Conservation (phyloP, 2,329 filamentous ascomycete species). For the Pleoardoris graminearum region DNA sequence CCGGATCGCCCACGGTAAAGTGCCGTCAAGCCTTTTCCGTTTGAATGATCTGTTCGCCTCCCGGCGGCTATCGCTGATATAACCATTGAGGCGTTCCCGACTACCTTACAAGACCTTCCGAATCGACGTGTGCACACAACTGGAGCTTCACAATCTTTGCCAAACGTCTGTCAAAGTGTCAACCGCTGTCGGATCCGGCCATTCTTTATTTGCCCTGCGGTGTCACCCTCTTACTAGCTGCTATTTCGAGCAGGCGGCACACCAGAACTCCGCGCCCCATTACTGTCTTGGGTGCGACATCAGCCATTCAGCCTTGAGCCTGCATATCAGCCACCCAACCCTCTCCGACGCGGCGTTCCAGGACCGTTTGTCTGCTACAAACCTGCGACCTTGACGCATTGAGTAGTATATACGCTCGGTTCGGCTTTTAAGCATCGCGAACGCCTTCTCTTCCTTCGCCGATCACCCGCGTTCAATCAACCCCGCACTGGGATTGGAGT, state of each 20-base stretch:
- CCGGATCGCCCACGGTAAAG: constrained; percentile 46
- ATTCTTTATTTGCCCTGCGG: constrained; percentile 35
- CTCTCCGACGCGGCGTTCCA: constrained; percentile 26
- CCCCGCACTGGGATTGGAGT: constrained; percentile 36
- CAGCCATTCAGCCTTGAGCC: constrained; percentile 41
- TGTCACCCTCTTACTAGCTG: constrained; percentile 34
- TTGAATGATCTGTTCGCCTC: constrained; percentile 45
- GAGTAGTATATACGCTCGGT: constrained; percentile 25
- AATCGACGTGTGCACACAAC: constrained; percentile 33
- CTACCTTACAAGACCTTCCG: constrained; percentile 38
- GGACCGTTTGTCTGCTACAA: constrained; percentile 30
- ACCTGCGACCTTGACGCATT: constrained; percentile 31
- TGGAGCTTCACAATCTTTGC: constrained; percentile 34
- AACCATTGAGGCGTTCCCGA: constrained; percentile 42
- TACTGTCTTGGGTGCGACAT: constrained; percentile 37
- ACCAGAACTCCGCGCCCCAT: constrained; percentile 40
- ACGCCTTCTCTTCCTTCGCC: constrained; percentile 25
- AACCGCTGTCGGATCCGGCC: constrained; percentile 28
- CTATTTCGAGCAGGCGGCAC: constrained; percentile 42
- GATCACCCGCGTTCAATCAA: constrained; percentile 40
- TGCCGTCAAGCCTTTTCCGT: constrained; percentile 45
- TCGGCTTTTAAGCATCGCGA: constrained; percentile 29
- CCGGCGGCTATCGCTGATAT: constrained; percentile 44
- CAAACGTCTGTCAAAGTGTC: constrained; percentile 24
- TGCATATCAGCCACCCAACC: constrained; percentile 36